Evolutionary conservation across 1,284 basidiomycete species (phyloP), one percentile per base, ranked within the genome.

Genomic region (Trametes hirsuta): DNA sequence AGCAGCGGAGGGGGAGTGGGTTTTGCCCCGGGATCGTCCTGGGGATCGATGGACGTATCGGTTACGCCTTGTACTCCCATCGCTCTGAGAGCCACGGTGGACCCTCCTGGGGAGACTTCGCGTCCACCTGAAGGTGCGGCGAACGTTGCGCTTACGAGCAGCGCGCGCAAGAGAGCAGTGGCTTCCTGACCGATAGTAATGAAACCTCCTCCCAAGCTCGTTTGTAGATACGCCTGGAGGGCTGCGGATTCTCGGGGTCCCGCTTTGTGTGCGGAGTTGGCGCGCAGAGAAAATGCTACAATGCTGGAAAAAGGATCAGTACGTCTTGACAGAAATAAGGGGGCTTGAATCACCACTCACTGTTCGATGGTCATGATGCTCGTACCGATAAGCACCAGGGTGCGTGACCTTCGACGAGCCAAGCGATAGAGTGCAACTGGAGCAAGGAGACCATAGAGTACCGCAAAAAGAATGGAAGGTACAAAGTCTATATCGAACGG

Each of bases 201-300:
- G 61, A 71, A 77, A 6, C 69, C 72, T 52, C 70, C 58, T 12
- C 67, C 69, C 36, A 72, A 69, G 1, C 71, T 68, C 11, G 65
- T 63, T 53, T 77, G 75, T 58, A 74, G 64, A 66, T 74, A 77
- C 42, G 67, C 68, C 42, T 68, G 69, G 47, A 76, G 63, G 21
- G 59, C 66, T 10, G 60, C 46, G 15, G 65, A 68, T 41, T 56
- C 61, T 12, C 68, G 67, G 39, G 9, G 30, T 30, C 47, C 57
- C 1, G 68, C 54, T n/a, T 60, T 63, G 21, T 66, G 66, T 3
- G 75, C 66, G 41, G 72, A 69, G 30, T 54, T 54, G 3, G 75
- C 71, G 34, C 76, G 73, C 8, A 77, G 62, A 3, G 69, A 65
- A 61, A 70, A 75, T 1, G 72, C 49, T 3, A 68, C 59, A 11